phyloP scores from a whole-genome alignment of 1,284 basidiomycete genomes.

The Ceratobasidium sp. region DNA sequence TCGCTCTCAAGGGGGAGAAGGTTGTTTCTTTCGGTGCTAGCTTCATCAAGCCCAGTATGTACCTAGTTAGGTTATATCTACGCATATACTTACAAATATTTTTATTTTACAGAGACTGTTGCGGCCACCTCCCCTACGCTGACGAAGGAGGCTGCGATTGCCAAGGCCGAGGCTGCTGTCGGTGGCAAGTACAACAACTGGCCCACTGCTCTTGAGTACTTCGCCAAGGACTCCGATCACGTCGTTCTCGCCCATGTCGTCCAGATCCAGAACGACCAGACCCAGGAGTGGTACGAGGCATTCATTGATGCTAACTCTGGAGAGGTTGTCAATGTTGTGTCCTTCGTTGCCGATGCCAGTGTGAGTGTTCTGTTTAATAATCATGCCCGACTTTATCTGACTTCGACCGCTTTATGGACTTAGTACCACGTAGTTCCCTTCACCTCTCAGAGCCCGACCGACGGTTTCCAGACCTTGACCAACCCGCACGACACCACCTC shows the following conservation, averaged over 20 bases:
- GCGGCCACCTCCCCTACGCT: constrained; percentile 44
- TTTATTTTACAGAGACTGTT: constrained; percentile 29
- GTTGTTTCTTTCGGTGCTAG: constrained; percentile 67
- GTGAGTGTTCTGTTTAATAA: neutral
- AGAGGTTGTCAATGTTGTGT: constrained; percentile 37
- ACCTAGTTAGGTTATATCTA: neutral
- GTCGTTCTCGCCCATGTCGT: constrained; percentile 41
- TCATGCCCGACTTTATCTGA: neutral
- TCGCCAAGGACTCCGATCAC: constrained; percentile 44
- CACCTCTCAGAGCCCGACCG: constrained; percentile 27
- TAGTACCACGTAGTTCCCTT: constrained; percentile 45
- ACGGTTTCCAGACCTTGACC: constrained; percentile 39
- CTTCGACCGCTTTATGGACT: too few relatives aligned
- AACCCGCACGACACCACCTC: constrained; percentile 45
- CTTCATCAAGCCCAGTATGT: constrained; percentile 59
- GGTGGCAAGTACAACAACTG: constrained; percentile 25
- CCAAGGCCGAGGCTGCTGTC: constrained; percentile 35
- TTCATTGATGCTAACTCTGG: constrained; percentile 44
- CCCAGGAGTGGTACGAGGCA: constrained; percentile 49
- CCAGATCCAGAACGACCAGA: constrained; percentile 49
- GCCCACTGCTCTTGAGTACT: constrained; percentile 35
- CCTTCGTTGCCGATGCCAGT: constrained; percentile 45
- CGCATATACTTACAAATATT: neutral
- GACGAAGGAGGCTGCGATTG: constrained; percentile 41
- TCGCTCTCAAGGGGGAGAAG: constrained; percentile 60